These are phyloP conservation scores for Rauvolfia tetraphylla DNA, from an alignment of 257 asterid species.

Conservation along the genomic window DNA sequence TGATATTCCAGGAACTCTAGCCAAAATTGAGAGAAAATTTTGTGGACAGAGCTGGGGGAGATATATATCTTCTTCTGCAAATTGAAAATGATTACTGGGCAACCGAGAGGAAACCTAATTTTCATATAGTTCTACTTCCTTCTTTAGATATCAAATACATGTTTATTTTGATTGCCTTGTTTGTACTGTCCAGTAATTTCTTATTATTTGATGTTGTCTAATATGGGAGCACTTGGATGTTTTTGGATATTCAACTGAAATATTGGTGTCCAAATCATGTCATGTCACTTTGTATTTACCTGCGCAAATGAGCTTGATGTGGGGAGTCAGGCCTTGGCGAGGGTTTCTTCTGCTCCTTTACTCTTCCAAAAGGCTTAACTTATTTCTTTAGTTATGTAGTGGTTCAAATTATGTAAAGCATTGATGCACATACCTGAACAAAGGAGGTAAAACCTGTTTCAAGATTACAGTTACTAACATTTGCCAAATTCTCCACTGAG, in stretches of 20 bases:
- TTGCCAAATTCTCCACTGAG: constrained; percentile 23
- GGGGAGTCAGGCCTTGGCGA: neutral
- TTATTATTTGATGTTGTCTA: neutral
- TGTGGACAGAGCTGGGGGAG: neutral
- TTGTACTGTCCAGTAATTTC: neutral
- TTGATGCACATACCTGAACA: neutral
- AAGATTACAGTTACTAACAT: neutral
- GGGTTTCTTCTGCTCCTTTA: neutral
- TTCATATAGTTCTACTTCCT: neutral
- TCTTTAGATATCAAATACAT: neutral
- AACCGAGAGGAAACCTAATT: neutral
- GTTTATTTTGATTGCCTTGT: neutral
- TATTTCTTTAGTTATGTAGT: neutral
- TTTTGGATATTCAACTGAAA: neutral
- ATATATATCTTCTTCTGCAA: neutral
- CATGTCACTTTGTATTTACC: no score
- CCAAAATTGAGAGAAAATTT: no score
- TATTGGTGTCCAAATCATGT: neutral
- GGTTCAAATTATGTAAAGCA: neutral
- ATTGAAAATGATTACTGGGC: neutral
- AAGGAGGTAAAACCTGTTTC: neutral
- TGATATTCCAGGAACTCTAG: no score
- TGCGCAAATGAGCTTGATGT: no score
- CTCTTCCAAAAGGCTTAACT: neutral
- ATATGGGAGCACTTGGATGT: neutral